Conservation (phyloP, 2,329 filamentous ascomycete genomes). For the Colletotrichum tofieldiae region DNA sequence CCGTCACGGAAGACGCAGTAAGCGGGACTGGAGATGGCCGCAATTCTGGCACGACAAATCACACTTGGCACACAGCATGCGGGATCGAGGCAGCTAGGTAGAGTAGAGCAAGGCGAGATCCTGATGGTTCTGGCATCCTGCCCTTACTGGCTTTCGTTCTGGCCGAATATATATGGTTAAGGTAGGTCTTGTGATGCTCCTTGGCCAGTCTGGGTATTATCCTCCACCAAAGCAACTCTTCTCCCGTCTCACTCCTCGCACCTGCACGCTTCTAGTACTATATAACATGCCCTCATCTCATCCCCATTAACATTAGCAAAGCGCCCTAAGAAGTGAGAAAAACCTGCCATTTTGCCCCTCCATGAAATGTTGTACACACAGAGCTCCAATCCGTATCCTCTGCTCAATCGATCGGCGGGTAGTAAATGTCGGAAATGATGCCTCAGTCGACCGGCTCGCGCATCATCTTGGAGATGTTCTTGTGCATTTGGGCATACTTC, state of each 20-base stretch:
- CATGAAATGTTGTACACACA: conserved; percentile 23
- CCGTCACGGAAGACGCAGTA: not conserved
- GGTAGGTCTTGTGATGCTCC: conserved; percentile 5
- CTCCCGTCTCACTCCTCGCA: not conserved
- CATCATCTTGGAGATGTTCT: conserved; percentile 72
- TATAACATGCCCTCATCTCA: not conserved
- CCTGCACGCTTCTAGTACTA: not conserved
- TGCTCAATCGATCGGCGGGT: conserved; percentile 10
- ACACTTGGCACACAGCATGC: not conserved
- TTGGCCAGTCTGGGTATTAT: conserved; percentile 40
- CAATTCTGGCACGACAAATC: not conserved
- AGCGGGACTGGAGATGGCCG: not conserved
- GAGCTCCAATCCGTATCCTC: not conserved
- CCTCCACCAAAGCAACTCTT: conserved; percentile 23
- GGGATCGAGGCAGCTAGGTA: not conserved
- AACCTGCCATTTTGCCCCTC: conserved; percentile 9
- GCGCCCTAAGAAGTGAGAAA: not conserved
- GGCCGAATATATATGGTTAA: not conserved
- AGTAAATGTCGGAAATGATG: not conserved
- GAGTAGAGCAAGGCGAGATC: not conserved
- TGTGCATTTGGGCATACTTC: conserved; percentile 72
- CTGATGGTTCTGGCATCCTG: not conserved
- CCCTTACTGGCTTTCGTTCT: not conserved
- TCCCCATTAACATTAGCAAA: conserved; percentile 14
- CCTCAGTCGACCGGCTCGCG: conserved; percentile 56